A percentile compares a stretch with the other conserved stretches of the same genome.
These are phyloP conservation scores for Elymus sibiricus DNA, from an alignment of 176 grass and related monocot species.

Conservation along the genomic window DNA sequence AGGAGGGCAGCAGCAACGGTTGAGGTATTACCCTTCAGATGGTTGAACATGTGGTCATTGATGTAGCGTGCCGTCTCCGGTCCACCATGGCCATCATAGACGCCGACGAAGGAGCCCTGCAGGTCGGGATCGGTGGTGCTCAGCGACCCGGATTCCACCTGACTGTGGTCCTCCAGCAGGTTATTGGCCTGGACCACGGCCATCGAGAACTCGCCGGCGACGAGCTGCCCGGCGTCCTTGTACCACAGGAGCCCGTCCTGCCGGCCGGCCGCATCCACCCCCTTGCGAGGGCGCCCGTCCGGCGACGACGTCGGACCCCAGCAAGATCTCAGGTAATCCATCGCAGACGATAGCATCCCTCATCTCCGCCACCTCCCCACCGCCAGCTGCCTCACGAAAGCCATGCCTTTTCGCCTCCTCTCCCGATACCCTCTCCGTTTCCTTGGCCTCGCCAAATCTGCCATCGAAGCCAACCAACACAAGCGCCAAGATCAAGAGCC, in stretches of 20 bases:
- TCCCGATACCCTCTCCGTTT: not conserved
- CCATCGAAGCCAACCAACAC: conserved; percentile 12
- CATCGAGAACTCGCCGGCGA: conserved; percentile 80
- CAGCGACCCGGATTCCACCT: conserved; percentile 74
- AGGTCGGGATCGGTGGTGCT: conserved; percentile 44
- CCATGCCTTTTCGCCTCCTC: not conserved
- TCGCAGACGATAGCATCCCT: conserved; percentile 49
- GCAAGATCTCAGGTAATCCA: conserved; percentile 76
- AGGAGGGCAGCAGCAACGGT: not conserved
- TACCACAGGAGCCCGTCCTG: conserved; percentile 83
- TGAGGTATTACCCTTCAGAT: conserved; percentile 60
- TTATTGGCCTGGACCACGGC: conserved; percentile 89
- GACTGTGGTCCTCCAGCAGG: conserved; percentile 82
- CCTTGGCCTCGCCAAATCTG: conserved; percentile 19
- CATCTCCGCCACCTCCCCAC: conserved; percentile 52
- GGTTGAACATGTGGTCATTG: conserved; percentile 67
- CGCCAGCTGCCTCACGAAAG: conserved; percentile 16
- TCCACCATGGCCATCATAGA: conserved; percentile 92
- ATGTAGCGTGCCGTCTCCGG: conserved; percentile 72
- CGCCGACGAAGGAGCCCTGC: conserved; percentile 59
- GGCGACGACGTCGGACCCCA: conserved; percentile 55
- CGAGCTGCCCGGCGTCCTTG: conserved; percentile 73
- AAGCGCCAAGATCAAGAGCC: conserved; percentile 15
- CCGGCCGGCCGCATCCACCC: conserved; percentile 51
- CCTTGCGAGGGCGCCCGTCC: conserved; percentile 27